These are phyloP conservation scores for Magnolia changhungtana DNA, from an alignment of 164 flowering plant genomes.

Conservation along the genomic window DNA sequence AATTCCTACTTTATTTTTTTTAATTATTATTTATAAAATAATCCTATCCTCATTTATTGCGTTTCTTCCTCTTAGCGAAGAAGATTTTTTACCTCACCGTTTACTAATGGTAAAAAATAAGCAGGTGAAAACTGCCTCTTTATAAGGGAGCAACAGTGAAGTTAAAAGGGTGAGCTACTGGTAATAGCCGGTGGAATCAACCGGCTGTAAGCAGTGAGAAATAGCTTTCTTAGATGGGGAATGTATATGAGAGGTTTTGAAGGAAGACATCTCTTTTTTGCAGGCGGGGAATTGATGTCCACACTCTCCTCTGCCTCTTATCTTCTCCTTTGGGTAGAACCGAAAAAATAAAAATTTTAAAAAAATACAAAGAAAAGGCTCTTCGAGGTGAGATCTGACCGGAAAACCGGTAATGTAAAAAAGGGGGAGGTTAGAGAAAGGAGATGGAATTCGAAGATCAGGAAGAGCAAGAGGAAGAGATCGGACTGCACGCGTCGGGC, in stretches of 20 bases:
- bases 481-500: constrained; percentile 29
- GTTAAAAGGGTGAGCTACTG: not conserved
- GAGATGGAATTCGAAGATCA: constrained; percentile 49
- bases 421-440: not conserved
- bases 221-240: constrained; percentile 3
- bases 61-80: too few relatives aligned
- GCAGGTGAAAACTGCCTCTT: too few relatives aligned
- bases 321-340: constrained; percentile 22
- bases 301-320: constrained; percentile 40
- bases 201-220: constrained; percentile 8
- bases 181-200: not conserved
- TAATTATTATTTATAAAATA: too few relatives aligned
- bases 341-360: not conserved
- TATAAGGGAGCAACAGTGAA: not conserved
- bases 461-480: constrained; percentile 52
- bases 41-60: too few relatives aligned
- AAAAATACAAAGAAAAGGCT: not conserved
- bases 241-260: constrained; percentile 26
- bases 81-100: too few relatives aligned
- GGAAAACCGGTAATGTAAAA: not conserved
- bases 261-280: constrained; percentile 26
- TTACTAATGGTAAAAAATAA: too few relatives aligned
- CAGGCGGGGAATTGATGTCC: constrained; percentile 44
- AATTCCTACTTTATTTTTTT: too few relatives aligned
- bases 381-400: not conserved